Conservation (phyloP, 208 protist species). For the Trypanosoma vivax region DNA sequence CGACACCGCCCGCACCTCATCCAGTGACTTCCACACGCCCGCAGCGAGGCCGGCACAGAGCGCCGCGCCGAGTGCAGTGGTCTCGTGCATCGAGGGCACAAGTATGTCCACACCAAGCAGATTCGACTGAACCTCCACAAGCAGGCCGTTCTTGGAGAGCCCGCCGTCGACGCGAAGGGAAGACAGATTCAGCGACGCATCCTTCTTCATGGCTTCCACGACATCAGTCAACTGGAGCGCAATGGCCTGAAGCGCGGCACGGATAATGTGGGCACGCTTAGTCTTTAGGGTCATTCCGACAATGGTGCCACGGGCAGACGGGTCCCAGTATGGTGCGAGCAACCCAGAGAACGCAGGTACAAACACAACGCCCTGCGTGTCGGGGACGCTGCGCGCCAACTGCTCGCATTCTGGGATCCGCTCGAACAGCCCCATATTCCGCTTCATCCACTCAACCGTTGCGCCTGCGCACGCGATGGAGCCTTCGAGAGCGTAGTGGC, state of each 20-base stretch:
- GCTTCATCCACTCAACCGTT: conserved; percentile 91
- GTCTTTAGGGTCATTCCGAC: conserved; percentile 92
- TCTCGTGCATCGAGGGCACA: conserved; percentile 65
- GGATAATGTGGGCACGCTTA: conserved; percentile 69
- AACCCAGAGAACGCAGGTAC: conserved; percentile 97
- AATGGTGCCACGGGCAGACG: conserved; percentile 90
- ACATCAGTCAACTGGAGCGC: conserved; percentile 88
- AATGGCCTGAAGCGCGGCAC: conserved; percentile 87
- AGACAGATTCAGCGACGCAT: conserved; percentile 53
- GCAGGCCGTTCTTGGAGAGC: conserved; percentile 77
- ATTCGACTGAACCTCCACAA: conserved; percentile 95
- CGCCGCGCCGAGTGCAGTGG: conserved; percentile 69
- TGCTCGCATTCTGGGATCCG: conserved; percentile 56
- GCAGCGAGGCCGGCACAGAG: conserved; percentile 64
- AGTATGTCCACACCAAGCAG: conserved; percentile 62
- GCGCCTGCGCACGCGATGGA: conserved; percentile 90
- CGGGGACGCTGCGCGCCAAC: conserved; percentile 36
- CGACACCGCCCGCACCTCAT: conserved; percentile 32
- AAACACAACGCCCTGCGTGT: conserved; percentile 91
- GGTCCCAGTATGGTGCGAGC: conserved; percentile 95
- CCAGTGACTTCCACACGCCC: conserved; percentile 56
- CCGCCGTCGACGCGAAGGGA: conserved; percentile 95
- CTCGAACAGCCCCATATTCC: conserved; percentile 89
- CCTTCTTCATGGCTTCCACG: conserved; percentile 73
- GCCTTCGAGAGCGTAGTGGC: conserved; percentile 84